Base-by-base conservation (phyloP, 331 rosid genomes). In the Quercus tomentella region DNA sequence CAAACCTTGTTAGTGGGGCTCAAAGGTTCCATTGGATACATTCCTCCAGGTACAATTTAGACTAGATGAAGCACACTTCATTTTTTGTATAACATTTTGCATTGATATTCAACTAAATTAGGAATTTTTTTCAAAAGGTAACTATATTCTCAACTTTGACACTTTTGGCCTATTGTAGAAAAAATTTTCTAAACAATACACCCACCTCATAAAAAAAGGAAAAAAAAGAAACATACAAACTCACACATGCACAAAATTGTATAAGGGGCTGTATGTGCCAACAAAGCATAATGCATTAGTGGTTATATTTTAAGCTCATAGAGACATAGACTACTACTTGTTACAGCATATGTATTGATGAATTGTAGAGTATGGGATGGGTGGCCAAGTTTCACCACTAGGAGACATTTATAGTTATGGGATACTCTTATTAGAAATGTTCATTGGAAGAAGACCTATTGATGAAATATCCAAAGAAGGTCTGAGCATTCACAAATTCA, bases 11-110 rank as follows among this genome's bases (percentile, higher is more conserved):
- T 85, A 70, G 58, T 74, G 16, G 67, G 45, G 77, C 80, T 87
- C 61, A 88, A 78, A 75, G 91, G 91, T 70, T 90, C 89, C 2
- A 83, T 82, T 73, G 89, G 94, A 6, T 88, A 85, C 73, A 84
- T 90, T 72, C 89, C 91, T 78, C 87, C 89, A 78, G 94, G 92
- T 88, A 80, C 35, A 56, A 41, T 62, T 56, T 16, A 35, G 20
- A 33, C 7, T 33, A 33, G 37, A 31, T 31, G 35, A 31, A 31
- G 37, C 7, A 33, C 37, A 33, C 6, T 33, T 4, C 35, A 33
- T 33, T 4, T 41, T 4, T 7, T 41, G 49, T 41, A 9, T 41
- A 41, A 41, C 49, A 41, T 7, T 37, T 41, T 41, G 12, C 11
- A 1, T 41, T 41, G 49, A 41, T 41, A 41, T 41, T 41, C 4